These are phyloP conservation scores for Leucaena leucocephala DNA, from an alignment of 306 rosid species.

Conservation along the genomic window DNA sequence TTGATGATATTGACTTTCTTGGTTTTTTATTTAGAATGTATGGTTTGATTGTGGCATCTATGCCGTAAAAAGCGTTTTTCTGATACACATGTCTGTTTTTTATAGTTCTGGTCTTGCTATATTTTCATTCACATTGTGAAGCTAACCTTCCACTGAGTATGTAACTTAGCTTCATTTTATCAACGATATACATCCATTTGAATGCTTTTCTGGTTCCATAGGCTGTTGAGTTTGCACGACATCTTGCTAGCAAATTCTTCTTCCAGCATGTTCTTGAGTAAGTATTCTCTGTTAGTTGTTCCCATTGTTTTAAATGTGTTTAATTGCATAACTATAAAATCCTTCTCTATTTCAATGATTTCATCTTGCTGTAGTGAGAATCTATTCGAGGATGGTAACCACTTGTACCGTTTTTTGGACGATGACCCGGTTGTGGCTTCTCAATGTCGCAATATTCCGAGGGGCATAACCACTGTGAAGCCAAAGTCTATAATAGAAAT, in stretches of 20 bases:
- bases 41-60: conserved; percentile 3
- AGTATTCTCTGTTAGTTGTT: conserved; percentile 43
- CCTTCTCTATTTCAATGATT: neutral
- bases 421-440: conserved; percentile 76
- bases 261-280: conserved; percentile 78
- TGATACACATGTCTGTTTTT: conserved; percentile 7
- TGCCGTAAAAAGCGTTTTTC: conserved; percentile 23
- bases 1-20: neutral
- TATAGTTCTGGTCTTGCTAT: conserved; percentile 21
- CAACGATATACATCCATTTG: conserved; percentile 12
- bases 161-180: conserved; percentile 17
- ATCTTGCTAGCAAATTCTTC: conserved; percentile 72
- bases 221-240: conserved; percentile 81
- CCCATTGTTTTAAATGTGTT: conserved; percentile 18
- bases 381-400: conserved; percentile 77
- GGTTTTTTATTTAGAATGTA: neutral
- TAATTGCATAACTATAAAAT: conserved; percentile 5
- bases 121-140: conserved; percentile 3
- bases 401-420: conserved; percentile 76
- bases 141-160: conserved; percentile 4
- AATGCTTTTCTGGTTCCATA: conserved; percentile 44
- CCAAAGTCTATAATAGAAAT: conserved; percentile 72
- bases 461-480: conserved; percentile 67
- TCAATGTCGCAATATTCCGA: conserved; percentile 67
- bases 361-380: conserved; percentile 57